phyloP scores from a whole-genome alignment of 805 yeast species.

The Metschnikowia dekortorum region DNA sequence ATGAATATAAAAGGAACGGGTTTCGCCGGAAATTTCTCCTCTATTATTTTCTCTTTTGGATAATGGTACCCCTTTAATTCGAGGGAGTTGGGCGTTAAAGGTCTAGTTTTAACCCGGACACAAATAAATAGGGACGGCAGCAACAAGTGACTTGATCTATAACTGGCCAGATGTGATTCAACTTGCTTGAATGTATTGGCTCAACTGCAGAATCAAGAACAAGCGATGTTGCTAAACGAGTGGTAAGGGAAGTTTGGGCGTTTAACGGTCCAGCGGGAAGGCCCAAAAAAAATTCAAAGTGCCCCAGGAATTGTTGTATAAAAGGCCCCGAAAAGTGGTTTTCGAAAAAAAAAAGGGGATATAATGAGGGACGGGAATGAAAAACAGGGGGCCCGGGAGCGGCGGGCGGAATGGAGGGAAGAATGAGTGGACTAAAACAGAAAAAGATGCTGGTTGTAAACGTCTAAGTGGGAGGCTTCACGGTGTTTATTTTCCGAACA shows the following conservation, averaged over 20 bases:
- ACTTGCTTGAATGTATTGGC: background rate
- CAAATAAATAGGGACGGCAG: background rate
- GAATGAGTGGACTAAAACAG: background rate
- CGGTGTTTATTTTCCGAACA: conserved; percentile 2
- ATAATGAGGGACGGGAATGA: background rate
- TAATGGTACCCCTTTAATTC: background rate
- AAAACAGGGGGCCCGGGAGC: background rate
- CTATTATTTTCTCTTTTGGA: background rate
- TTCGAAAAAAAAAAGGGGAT: background rate
- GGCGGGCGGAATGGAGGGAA: background rate
- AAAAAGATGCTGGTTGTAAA: background rate
- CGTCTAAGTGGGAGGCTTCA: background rate
- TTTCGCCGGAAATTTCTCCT: background rate
- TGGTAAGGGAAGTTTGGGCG: background rate
- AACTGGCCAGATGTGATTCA: background rate
- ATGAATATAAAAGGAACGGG: background rate
- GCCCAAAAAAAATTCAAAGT: background rate
- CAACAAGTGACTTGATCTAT: background rate
- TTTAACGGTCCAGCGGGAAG: background rate
- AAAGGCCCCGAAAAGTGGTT: background rate
- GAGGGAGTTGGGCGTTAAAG: background rate
- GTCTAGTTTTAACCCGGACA: background rate
- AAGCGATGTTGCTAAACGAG: background rate
- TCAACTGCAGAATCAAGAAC: background rate
- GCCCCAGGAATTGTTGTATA: background rate